Conservation (phyloP, 768 basidiomycete genomes). For the Coprinellus micaceus region DNA sequence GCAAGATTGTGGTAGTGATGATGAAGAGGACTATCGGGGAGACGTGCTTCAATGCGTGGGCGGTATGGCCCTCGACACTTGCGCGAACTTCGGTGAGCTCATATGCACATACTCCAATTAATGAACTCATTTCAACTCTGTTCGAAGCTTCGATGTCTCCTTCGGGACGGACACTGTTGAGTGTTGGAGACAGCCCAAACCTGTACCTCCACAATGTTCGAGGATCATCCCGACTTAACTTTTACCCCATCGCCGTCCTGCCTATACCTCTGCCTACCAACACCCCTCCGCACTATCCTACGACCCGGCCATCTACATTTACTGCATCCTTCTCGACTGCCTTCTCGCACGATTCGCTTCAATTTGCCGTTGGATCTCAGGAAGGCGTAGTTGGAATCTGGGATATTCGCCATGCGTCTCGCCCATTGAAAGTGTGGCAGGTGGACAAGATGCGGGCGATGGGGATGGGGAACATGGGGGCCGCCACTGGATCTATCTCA, state of each 20-base stretch:
- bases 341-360: conserved; percentile 14
- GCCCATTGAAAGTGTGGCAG: conserved; percentile 16
- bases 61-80: conserved; percentile 13
- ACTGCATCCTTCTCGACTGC: conserved; percentile 17
- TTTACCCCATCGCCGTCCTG: conserved; percentile 11
- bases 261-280: conserved; percentile 12
- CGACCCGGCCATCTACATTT: conserved; percentile 14
- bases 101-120: neutral
- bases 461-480: conserved; percentile 1
- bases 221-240: conserved; percentile 12
- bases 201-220: conserved; percentile 15
- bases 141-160: conserved; percentile 15
- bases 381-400: conserved; percentile 17
- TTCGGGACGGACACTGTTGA: conserved; percentile 13
- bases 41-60: conserved; percentile 11
- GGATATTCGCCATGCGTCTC: conserved; percentile 15
- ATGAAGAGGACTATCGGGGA: neutral
- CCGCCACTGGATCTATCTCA: conserved; percentile 11
- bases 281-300: conserved; percentile 14
- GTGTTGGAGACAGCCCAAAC: conserved; percentile 16
- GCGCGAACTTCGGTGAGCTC: conserved; percentile 13
- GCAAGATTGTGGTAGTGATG: conserved; percentile 3
- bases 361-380: conserved; percentile 17
- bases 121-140: neutral
- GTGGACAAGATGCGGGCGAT: conserved; percentile 17